phyloP scores from a whole-genome alignment of 2,329 filamentous ascomycete species.

The Arachnopeziza araneosa region DNA sequence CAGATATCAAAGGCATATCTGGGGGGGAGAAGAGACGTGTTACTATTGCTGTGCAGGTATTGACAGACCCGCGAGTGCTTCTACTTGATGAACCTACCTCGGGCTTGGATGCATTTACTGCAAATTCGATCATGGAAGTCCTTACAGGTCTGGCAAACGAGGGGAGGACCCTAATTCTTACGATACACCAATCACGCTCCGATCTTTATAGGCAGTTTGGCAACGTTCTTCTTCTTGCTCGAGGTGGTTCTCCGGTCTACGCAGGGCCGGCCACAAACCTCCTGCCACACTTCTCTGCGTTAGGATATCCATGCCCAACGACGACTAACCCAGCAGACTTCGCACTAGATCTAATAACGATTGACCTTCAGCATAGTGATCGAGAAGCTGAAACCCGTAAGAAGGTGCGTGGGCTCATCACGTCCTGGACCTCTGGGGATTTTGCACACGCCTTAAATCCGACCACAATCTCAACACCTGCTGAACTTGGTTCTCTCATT shows the following conservation, averaged over 20 bases:
- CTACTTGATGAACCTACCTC: slow-evolving; percentile 73
- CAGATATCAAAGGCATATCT: slow-evolving; percentile 70
- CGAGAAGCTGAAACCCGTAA: slow-evolving; percentile 57
- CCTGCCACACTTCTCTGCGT: slow-evolving; percentile 55
- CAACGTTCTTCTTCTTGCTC: slow-evolving; percentile 63
- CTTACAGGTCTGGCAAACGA: slow-evolving; percentile 65
- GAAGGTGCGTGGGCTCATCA: slow-evolving; percentile 56
- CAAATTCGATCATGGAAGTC: slow-evolving; percentile 70
- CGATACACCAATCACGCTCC: slow-evolving; percentile 71
- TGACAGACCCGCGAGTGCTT: slow-evolving; percentile 68
- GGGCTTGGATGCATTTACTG: slow-evolving; percentile 72
- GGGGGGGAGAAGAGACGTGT: slow-evolving; percentile 75
- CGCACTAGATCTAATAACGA: slow-evolving; percentile 69
- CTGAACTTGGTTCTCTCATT: slow-evolving; percentile 64
- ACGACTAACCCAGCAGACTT: slow-evolving; percentile 76
- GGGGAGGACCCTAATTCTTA: slow-evolving; percentile 69
- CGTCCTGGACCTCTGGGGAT: slow-evolving; percentile 44
- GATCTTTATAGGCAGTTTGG: slow-evolving; percentile 68
- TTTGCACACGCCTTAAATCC: slow-evolving; percentile 17
- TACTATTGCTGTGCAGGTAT: slow-evolving; percentile 70
- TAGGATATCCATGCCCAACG: slow-evolving; percentile 59
- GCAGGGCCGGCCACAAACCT: slow-evolving; percentile 58
- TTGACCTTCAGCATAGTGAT: slow-evolving; percentile 62
- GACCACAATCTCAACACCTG: slow-evolving; percentile 50
- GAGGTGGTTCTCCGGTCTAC: slow-evolving; percentile 64